A percentile compares a stretch with the other conserved stretches of the same genome.
phyloP scores from a whole-genome alignment of 805 yeast genomes.

The Zygoascus biomembranicola region DNA sequence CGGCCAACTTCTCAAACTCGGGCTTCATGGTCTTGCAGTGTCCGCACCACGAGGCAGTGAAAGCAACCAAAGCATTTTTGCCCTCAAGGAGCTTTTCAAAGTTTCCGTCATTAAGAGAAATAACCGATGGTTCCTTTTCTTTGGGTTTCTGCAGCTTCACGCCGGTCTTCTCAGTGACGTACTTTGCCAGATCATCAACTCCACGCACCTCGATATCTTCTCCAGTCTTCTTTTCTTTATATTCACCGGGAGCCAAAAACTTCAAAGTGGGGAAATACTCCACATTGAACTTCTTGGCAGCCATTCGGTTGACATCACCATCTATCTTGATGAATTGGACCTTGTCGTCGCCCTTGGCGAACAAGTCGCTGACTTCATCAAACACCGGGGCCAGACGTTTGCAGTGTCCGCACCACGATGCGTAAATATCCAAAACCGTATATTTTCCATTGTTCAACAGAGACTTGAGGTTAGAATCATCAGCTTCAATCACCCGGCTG shows the following conservation, averaged over 20 bases:
- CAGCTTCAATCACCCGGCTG: conserved; percentile 25
- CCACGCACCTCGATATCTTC: conserved; percentile 52
- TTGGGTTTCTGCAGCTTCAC: conserved; percentile 12
- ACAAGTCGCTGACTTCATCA: conserved; percentile 69
- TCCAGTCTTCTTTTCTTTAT: conserved; percentile 37
- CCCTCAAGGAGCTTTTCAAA: conserved; percentile 36
- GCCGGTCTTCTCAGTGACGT: conserved; percentile 35
- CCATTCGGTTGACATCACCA: conserved; percentile 48
- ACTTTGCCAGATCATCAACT: conserved; percentile 40
- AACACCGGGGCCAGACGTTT: conserved; percentile 77
- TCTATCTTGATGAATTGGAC: conserved; percentile 48
- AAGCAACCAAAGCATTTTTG: conserved; percentile 39
- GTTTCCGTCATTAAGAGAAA: conserved; percentile 32
- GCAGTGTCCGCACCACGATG: conserved; percentile 94
- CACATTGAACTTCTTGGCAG: conserved; percentile 43
- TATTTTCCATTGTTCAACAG: conserved; percentile 52
- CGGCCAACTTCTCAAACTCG: conserved; percentile 41
- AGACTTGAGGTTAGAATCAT: conserved; percentile 51
- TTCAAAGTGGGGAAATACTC: conserved; percentile 61
- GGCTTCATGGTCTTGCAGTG: conserved; percentile 49
- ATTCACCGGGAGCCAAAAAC: conserved; percentile 31
- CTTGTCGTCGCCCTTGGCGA: conserved; percentile 37
- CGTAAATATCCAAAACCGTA: conserved; percentile 59
- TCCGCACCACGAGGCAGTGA: conserved; percentile 54
- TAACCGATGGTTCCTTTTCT: conserved; percentile 2